Evolutionary conservation across 2,329 filamentous ascomycete species (phyloP).

Genomic region (Neonectria ditissima): DNA sequence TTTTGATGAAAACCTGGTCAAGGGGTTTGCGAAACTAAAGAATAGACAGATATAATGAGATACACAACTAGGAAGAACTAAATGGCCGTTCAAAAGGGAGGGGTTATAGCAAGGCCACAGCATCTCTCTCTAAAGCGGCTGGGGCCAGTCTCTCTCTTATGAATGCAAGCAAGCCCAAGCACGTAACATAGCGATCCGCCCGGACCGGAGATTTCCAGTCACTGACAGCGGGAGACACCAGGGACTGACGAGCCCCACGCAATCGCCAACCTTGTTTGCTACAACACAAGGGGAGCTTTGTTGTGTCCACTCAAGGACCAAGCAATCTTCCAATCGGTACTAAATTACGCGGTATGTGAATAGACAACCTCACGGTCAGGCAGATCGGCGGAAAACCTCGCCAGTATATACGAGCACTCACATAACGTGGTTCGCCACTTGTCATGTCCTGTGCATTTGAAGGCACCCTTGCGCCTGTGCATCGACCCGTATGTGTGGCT

Average conservation of each 20-base stretch:
- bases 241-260: not conserved
- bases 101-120: not conserved
- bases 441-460: slow-evolving; percentile 17
- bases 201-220: not conserved
- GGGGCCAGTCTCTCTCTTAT: not conserved
- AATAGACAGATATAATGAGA: not conserved
- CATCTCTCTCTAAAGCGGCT: not conserved
- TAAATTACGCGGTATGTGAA: no score
- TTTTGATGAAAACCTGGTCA: not conserved
- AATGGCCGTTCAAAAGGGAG: not conserved
- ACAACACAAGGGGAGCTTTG: not conserved
- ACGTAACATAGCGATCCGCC: not conserved
- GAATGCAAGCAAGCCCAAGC: not conserved
- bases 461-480: not conserved
- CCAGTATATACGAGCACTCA: not conserved
- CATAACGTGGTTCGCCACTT: slow-evolving; percentile 6
- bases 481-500: not conserved
- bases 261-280: not conserved
- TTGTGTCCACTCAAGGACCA: not conserved
- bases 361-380: not conserved
- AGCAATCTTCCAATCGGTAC: not conserved
- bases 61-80: no score
- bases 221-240: not conserved
- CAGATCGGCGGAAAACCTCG: not conserved
- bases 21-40: not conserved